Conservation (phyloP, 805 yeast genomes). For the Yamadazyma ubonensis region DNA sequence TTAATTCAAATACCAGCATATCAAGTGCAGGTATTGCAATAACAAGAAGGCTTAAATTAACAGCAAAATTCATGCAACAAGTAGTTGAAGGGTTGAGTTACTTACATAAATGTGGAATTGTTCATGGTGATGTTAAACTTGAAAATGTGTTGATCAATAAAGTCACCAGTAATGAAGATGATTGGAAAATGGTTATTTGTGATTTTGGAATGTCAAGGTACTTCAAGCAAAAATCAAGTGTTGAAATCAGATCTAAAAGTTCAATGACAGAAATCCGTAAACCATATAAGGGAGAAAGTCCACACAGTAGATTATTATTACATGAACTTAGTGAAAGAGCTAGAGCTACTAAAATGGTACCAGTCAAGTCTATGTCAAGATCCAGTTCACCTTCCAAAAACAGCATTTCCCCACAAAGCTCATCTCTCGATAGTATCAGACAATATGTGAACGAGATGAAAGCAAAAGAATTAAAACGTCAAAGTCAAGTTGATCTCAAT, state of each 20-base stretch:
- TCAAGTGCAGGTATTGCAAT: neutral
- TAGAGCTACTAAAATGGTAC: conserved; percentile 6
- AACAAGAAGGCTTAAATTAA: conserved; percentile 10
- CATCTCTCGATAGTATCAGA: conserved; percentile 16
- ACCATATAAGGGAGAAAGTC: conserved; percentile 35
- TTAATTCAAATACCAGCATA: conserved; percentile 1
- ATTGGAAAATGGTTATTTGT: conserved; percentile 56
- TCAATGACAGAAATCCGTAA: conserved; percentile 28
- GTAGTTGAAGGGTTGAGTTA: conserved; percentile 59
- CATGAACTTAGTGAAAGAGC: conserved; percentile 13
- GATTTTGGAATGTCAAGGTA: conserved; percentile 83
- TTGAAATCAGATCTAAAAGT: conserved; percentile 15
- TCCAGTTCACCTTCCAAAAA: conserved; percentile 13
- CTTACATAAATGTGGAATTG: conserved; percentile 57
- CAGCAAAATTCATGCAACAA: conserved; percentile 32
- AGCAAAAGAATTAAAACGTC: conserved; percentile 16
- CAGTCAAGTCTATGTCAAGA: conserved; percentile 15
- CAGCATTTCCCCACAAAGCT: neutral
- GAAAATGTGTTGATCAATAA: conserved; percentile 71
- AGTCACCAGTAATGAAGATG: conserved; percentile 18
- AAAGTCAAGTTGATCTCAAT: conserved; percentile 32
- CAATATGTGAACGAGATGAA: conserved; percentile 16
- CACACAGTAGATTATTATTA: conserved; percentile 13
- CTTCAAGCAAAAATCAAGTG: conserved; percentile 18
- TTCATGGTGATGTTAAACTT: conserved; percentile 81